phyloP scores from a whole-genome alignment of 192 early-diverging fungal genomes.

The Jimgerdemannia lactiflua region DNA sequence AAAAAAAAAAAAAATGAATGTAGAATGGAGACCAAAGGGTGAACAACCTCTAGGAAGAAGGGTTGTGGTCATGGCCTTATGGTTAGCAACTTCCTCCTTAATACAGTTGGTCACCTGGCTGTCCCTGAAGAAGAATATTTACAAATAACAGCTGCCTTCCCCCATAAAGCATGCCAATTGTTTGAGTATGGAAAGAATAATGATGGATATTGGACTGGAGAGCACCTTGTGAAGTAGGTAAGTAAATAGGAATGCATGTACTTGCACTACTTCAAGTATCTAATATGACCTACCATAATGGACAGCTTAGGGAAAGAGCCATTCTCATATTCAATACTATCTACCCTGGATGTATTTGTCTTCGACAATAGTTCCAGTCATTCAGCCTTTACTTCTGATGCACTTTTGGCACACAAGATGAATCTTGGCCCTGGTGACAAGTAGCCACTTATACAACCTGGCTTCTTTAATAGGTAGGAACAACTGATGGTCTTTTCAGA shows the following conservation, averaged over 20 bases:
- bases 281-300: no score
- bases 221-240: not conserved
- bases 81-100: not conserved
- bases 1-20: no score
- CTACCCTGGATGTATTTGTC: not conserved
- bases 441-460: not conserved
- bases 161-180: not conserved
- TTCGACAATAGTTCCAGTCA: constrained; percentile 14
- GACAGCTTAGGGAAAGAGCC: not conserved
- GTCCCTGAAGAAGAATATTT: not conserved
- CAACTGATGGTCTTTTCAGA: not conserved
- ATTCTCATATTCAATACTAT: not conserved
- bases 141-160: not conserved
- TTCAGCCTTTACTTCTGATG: constrained; percentile 6
- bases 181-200: not conserved
- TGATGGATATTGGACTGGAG: not conserved
- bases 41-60: constrained; percentile 12
- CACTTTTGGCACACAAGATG: constrained; percentile 8
- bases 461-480: not conserved
- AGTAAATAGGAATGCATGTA: no score
- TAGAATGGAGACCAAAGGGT: not conserved
- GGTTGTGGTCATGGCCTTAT: not conserved
- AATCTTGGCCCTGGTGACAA: constrained; percentile 4
- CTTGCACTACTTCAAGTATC: no score
- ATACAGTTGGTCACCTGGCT: not conserved